Conservation (phyloP, 345 rosid genomes). For the Theobroma cacao region DNA sequence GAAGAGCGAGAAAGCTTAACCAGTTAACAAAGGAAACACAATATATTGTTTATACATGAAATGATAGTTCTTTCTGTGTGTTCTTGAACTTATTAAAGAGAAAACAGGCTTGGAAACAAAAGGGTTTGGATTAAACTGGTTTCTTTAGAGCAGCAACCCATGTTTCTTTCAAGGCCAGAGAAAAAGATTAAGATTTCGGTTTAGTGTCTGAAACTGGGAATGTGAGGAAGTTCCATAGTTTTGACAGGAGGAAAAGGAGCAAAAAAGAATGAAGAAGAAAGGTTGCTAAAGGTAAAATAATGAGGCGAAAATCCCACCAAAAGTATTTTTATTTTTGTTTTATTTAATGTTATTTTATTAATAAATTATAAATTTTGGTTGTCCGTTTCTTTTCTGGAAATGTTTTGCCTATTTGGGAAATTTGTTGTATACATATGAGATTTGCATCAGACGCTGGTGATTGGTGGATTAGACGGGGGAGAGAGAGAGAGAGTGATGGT, state of each 20-base stretch:
- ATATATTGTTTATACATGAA: background rate
- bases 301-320: background rate
- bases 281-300: background rate
- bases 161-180: background rate
- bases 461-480: constrained; percentile 3
- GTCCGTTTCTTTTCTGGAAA: no score
- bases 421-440: background rate
- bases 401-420: no score
- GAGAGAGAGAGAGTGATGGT: background rate
- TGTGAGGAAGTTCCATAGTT: background rate
- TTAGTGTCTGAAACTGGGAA: constrained; percentile 5
- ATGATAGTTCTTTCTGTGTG: background rate
- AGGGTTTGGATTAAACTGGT: background rate
- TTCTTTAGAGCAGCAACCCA: background rate
- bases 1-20: constrained; percentile 8
- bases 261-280: background rate
- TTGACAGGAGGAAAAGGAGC: background rate
- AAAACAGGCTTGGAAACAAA: background rate
- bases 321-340: background rate
- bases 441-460: background rate
- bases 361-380: background rate
- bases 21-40: background rate
- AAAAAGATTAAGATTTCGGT: constrained; percentile 4
- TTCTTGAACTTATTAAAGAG: background rate
- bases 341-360: background rate